Percentiles rank a stretch among this genome's conserved stretches.
phyloP scores from a whole-genome alignment of 225 moss, liverwort and hornwort genomes.

The Physcomitrium patens region DNA sequence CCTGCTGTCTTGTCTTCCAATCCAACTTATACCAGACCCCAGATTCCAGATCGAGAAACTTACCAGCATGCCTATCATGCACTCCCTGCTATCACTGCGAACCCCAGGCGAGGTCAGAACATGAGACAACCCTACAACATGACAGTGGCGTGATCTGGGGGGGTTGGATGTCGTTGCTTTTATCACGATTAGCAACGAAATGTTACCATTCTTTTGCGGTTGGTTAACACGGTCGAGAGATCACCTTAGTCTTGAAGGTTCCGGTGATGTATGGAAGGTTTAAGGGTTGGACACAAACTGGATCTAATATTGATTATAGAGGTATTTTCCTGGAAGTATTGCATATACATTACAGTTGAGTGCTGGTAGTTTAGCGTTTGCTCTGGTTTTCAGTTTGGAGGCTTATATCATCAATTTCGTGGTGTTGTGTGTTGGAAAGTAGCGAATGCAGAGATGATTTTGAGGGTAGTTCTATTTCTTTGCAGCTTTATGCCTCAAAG shows the following conservation, averaged over 20 bases:
- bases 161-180: conserved; percentile 11
- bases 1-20: conserved; percentile 52
- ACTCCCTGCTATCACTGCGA: conserved; percentile 60
- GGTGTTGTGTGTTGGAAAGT: conserved; percentile 4
- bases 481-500: conserved; percentile 1
- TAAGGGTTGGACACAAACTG: neutral
- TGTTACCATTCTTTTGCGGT: conserved; percentile 25
- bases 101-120: conserved; percentile 79
- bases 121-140: conserved; percentile 61
- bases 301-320: neutral
- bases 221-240: neutral
- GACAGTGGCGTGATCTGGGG: conserved; percentile 66
- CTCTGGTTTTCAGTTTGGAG: conserved; percentile 35
- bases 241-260: neutral
- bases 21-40: conserved; percentile 46
- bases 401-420: conserved; percentile 19
- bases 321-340: neutral
- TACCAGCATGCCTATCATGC: conserved; percentile 71
- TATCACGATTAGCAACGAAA: conserved; percentile 12
- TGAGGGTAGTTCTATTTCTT: neutral
- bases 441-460: neutral
- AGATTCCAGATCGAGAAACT: conserved; percentile 51
- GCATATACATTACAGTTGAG: neutral
- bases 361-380: conserved; percentile 6
- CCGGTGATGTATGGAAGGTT: conserved; percentile 2